Percentiles rank a stretch among this genome's conserved stretches.
Evolutionary conservation across 2,329 filamentous ascomycete species (phyloP).

Genomic region (Tolypocladium amazonense): DNA sequence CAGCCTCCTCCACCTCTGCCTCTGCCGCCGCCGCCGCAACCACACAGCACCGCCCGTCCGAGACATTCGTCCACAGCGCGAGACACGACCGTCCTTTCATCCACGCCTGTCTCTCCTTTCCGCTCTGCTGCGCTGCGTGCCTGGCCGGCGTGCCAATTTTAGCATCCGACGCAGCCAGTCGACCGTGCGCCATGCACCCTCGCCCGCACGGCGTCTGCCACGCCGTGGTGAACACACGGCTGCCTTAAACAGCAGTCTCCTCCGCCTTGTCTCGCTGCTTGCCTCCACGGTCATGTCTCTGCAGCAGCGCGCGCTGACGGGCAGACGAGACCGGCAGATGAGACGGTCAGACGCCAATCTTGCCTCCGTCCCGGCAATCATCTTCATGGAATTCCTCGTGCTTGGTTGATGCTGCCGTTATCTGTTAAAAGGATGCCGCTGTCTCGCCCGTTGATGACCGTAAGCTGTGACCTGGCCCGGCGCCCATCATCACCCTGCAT

Average conservation of each 20-base stretch:
- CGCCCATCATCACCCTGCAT: neutral
- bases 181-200: neutral
- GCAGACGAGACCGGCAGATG: neutral
- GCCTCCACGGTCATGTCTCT: neutral
- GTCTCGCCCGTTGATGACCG: slow-evolving; percentile 2
- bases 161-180: neutral
- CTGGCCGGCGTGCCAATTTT: neutral
- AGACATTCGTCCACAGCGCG: neutral
- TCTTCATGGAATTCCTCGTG: neutral
- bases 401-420: no score
- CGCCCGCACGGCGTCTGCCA: neutral
- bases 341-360: neutral
- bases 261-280: neutral
- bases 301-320: neutral
- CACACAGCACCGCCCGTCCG: neutral
- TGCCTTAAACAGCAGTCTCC: neutral
- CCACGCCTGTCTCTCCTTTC: neutral
- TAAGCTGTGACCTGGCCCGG: neutral
- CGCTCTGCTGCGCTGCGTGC: neutral
- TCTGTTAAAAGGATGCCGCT: neutral
- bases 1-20: neutral
- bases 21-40: neutral
- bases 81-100: neutral
- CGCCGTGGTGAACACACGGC: neutral
- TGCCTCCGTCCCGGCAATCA: neutral